A percentile compares a stretch with the other conserved stretches of the same genome.
Evolutionary conservation across 495 filamentous ascomycete genomes (phyloP).

Genomic region (Podospora anserina): DNA sequence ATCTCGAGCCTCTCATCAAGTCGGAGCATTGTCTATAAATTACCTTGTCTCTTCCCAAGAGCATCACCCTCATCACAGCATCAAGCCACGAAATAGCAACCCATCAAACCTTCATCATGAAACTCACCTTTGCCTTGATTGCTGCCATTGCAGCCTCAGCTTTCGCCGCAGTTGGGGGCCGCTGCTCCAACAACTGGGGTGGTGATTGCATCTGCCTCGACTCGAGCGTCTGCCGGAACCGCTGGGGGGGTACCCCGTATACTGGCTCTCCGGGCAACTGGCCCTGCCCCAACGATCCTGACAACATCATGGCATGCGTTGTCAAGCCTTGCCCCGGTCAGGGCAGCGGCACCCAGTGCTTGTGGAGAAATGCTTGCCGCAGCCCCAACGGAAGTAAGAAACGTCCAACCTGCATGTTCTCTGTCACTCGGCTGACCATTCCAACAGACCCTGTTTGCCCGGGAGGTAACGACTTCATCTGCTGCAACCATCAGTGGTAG

Average conservation of each 20-base stretch:
- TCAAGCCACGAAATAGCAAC: neutral
- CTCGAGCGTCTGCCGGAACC: constrained; percentile 12
- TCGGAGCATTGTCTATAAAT: neutral
- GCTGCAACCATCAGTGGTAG: constrained; percentile 13
- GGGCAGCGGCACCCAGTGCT: constrained; percentile 9
- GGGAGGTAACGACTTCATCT: constrained; percentile 15
- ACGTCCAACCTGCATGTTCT: neutral
- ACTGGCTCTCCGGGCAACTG: constrained; percentile 17
- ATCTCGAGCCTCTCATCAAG: neutral
- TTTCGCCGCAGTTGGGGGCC: constrained; percentile 9
- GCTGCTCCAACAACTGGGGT: constrained; percentile 21
- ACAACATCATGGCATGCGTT: constrained; percentile 22
- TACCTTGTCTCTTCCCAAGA: neutral
- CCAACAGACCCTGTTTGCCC: constrained; percentile 10
- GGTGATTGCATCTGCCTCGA: constrained; percentile 25
- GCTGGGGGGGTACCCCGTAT: constrained; percentile 21
- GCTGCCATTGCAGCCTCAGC: neutral
- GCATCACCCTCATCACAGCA: neutral
- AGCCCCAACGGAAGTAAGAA: neutral
- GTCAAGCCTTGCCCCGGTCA: constrained; percentile 19
- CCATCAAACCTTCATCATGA: neutral
- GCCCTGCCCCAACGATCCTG: constrained; percentile 19
- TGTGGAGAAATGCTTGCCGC: constrained; percentile 20
- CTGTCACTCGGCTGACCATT: neutral
- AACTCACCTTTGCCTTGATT: neutral